phyloP scores from a whole-genome alignment of 2,329 filamentous ascomycete genomes.

The Trichoderma aggressivum region DNA sequence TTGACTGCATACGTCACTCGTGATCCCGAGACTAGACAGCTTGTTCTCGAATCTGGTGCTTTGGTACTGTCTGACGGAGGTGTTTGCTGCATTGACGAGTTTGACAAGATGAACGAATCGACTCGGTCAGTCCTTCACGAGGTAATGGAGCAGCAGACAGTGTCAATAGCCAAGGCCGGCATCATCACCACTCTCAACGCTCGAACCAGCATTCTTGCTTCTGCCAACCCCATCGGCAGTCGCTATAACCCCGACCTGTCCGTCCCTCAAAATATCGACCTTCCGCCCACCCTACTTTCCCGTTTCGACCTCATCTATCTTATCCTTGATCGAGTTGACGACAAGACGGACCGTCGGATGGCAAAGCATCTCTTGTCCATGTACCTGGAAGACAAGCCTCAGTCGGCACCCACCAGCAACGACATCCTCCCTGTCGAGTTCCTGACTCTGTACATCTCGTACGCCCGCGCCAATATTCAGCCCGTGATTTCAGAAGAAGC shows the following conservation, averaged over 20 bases:
- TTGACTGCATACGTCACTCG: slow-evolving; percentile 78
- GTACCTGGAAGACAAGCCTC: slow-evolving; percentile 92
- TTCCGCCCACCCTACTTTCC: slow-evolving; percentile 89
- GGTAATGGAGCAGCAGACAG: slow-evolving; percentile 86
- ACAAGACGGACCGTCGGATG: slow-evolving; percentile 80
- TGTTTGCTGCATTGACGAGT: slow-evolving; percentile 82
- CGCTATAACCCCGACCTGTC: slow-evolving; percentile 96
- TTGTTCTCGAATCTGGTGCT: slow-evolving; percentile 76
- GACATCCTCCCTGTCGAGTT: slow-evolving; percentile 94
- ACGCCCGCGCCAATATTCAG: slow-evolving; percentile 82
- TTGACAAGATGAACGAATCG: slow-evolving; percentile 80
- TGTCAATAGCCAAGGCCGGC: slow-evolving; percentile 83
- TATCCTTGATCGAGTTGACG: slow-evolving; percentile 89
- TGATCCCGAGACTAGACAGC: slow-evolving; percentile 74
- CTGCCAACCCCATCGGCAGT: slow-evolving; percentile 95
- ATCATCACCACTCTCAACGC: slow-evolving; percentile 97
- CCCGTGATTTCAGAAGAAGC: slow-evolving; percentile 77
- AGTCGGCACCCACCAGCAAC: slow-evolving; percentile 68
- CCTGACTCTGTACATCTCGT: slow-evolving; percentile 94
- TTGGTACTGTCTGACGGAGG: slow-evolving; percentile 77
- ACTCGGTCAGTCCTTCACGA: slow-evolving; percentile 80
- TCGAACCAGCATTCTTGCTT: slow-evolving; percentile 90
- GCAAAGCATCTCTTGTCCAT: slow-evolving; percentile 92
- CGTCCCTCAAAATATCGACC: slow-evolving; percentile 96
- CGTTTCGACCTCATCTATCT: slow-evolving; percentile 97